Base-by-base conservation (phyloP, 257 asterid species). In the Nemophila menziesii region DNA sequence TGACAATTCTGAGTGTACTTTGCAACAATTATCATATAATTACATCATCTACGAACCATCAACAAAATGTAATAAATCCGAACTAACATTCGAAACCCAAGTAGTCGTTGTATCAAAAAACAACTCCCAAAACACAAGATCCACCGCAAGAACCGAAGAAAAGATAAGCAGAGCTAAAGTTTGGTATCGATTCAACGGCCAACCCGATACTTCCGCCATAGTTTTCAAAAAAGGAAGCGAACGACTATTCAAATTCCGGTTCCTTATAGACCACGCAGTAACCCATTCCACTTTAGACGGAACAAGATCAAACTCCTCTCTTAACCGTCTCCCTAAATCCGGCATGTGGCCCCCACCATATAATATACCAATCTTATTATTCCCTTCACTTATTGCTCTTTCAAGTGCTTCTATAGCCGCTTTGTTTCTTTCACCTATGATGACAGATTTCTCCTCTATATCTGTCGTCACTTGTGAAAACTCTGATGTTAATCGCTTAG, bases 321-420 rank as follows among this genome's bases (percentile, higher is more conserved):
- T 58, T 20, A 90, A 57, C 16, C 94, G 73, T 8, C 96, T 71
- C 34, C 96, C 93, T 67, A 90, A 68, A 51, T 90, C 98, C 2
- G 96, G 98, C 98, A 90, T 90, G 78, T 90, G 98, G 4, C 98
- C 98, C 0, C 94, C 94, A 6, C 96, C 98, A 5, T 85, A 90
- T 13, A 85, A 70, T 41, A 89, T 77, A n/a, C 93, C 96, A 24
- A 89, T 81, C 75, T 76, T 89, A 12, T 72, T 80, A 46, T 74
- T 76, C 22, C 98, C 96, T 20, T 57, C 70, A 8, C 64, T 51
- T 0, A 85, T 67, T 49, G 94, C 93, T 55, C 62, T 67, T 22
- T 52, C 61, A 21, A 85, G 80, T 9, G 94, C 93, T 52, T 81
- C 77, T 3, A 68, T 66, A 11, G 94, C 93, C 11, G 89, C 96